A percentile compares a stretch with the other conserved stretches of the same genome.
Evolutionary conservation across 352 stramenopile genomes (phyloP).

Genomic region (Phytophthora cryptogea): DNA sequence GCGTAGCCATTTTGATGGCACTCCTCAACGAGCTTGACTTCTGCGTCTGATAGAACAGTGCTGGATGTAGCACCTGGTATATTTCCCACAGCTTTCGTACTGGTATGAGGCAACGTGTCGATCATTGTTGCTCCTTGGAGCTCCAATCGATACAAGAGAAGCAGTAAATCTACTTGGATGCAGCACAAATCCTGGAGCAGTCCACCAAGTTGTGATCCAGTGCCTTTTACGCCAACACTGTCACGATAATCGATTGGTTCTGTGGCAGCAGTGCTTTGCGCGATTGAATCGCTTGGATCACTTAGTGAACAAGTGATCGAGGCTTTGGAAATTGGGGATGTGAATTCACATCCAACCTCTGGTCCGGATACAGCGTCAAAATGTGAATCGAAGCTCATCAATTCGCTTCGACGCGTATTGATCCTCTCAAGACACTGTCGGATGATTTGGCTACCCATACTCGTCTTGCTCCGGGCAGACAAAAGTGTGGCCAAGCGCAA

Average conservation of each 20-base stretch:
- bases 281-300: slow-evolving; percentile 4
- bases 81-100: slow-evolving; percentile 1
- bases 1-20: slow-evolving; percentile 62
- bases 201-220: slow-evolving; percentile 57
- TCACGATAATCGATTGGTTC: slow-evolving; percentile 24
- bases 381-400: slow-evolving; percentile 41
- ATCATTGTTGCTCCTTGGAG: slow-evolving; percentile 47
- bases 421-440: slow-evolving; percentile 44
- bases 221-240: slow-evolving; percentile 51
- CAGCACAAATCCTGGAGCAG: slow-evolving; percentile 62
- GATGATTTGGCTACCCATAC: slow-evolving; percentile 40
- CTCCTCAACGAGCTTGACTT: slow-evolving; percentile 45
- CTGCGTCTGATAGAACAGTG: slow-evolving; percentile 14
- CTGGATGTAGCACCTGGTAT: slow-evolving; percentile 3
- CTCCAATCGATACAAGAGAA: slow-evolving; percentile 62
- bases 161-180: slow-evolving; percentile 52
- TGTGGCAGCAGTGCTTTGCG: slow-evolving; percentile 10
- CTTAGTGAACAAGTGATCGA: slow-evolving; percentile 49
- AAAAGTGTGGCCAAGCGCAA: slow-evolving; percentile 48
- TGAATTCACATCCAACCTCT: neutral
- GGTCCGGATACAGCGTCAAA: slow-evolving; percentile 23
- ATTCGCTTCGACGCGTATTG: slow-evolving; percentile 41
- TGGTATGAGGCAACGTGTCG: slow-evolving; percentile 29
- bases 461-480: slow-evolving; percentile 28
- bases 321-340: slow-evolving; percentile 10